Conservation (phyloP, 192 early-diverging fungal species). For the Thamnidium elegans region DNA sequence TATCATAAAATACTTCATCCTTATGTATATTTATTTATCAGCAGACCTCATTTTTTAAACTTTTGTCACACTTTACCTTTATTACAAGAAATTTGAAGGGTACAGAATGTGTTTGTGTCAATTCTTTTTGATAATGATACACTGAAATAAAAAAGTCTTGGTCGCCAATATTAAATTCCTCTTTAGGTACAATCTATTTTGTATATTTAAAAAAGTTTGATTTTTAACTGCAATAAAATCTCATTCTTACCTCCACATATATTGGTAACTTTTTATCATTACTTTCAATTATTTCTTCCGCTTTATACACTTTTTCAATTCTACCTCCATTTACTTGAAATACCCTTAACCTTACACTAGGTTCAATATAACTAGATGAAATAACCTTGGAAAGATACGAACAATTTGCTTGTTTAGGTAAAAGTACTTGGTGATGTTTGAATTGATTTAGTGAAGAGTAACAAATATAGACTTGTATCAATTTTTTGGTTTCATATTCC, state of each 20-base stretch:
- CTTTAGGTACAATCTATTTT: conserved; percentile 41
- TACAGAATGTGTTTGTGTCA: conserved; percentile 65
- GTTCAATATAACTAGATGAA: too few species aligned
- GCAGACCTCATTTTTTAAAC: background rate
- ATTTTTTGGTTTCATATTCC: conserved; percentile 82
- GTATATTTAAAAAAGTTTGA: background rate
- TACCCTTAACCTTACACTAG: conserved; percentile 7
- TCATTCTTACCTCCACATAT: conserved; percentile 49
- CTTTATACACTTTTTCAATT: conserved; percentile 42
- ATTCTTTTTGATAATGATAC: conserved; percentile 76
- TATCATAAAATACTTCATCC: conserved; percentile 67
- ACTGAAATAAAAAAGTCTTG: conserved; percentile 53
- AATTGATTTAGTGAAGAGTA: conserved; percentile 62
- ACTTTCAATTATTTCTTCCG: conserved; percentile 44
- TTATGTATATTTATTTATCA: conserved; percentile 9
- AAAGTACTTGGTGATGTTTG: conserved; percentile 56
- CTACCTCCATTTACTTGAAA: conserved; percentile 53
- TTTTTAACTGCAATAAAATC: background rate
- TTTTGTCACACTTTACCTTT: conserved; percentile 24
- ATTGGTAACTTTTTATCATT: conserved; percentile 35
- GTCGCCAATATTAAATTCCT: conserved; percentile 35
- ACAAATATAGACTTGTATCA: conserved; percentile 65
- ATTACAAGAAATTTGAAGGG: conserved; percentile 80
- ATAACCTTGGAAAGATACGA: too few species aligned
- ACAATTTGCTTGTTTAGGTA: conserved; percentile 49